Evolutionary conservation across 1,284 basidiomycete species (phyloP).

Genomic region (Meira nashicola): DNA sequence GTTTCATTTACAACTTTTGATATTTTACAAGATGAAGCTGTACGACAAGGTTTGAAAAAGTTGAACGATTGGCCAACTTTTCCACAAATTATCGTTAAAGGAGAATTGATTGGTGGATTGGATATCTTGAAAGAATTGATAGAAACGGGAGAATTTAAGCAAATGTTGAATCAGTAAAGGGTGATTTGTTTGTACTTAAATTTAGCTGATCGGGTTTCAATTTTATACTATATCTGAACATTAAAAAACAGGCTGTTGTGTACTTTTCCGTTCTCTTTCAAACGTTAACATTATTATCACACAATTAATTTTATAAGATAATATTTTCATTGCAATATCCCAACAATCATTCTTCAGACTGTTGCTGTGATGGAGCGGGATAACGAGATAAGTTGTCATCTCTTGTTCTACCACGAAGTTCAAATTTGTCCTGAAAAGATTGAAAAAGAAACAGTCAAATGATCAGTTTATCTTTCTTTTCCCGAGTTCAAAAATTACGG

Average conservation of each 20-base stretch:
- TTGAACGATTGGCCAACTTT: slow-evolving; percentile 75
- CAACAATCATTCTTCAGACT: too few relatives aligned
- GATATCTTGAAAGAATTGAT: slow-evolving; percentile 55
- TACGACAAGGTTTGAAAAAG: slow-evolving; percentile 73
- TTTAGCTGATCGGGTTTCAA: too few relatives aligned
- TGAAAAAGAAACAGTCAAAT: not conserved
- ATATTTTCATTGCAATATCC: too few relatives aligned
- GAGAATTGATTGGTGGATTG: slow-evolving; percentile 69
- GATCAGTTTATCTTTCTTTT: too few relatives aligned
- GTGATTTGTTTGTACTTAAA: too few relatives aligned
- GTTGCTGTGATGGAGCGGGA: too few relatives aligned
- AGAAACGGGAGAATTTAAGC: slow-evolving; percentile 62
- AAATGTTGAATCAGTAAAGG: slow-evolving; percentile 57
- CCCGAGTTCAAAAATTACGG: not conserved
- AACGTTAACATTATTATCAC: too few relatives aligned
- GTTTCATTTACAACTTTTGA: slow-evolving; percentile 69
- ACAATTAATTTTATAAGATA: too few relatives aligned
- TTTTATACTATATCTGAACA: too few relatives aligned
- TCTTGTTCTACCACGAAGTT: slow-evolving; percentile 3
- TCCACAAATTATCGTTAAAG: slow-evolving; percentile 66
- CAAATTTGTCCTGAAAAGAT: slow-evolving; percentile 2
- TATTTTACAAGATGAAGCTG: slow-evolving; percentile 68
- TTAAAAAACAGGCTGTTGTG: too few relatives aligned
- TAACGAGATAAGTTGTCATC: not conserved
- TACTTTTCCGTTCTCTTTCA: too few relatives aligned